Percentiles rank a stretch among this genome's conserved stretches.
Evolutionary conservation across 805 yeast species (phyloP).

Genomic region (Kockiozyma suomiensis): DNA sequence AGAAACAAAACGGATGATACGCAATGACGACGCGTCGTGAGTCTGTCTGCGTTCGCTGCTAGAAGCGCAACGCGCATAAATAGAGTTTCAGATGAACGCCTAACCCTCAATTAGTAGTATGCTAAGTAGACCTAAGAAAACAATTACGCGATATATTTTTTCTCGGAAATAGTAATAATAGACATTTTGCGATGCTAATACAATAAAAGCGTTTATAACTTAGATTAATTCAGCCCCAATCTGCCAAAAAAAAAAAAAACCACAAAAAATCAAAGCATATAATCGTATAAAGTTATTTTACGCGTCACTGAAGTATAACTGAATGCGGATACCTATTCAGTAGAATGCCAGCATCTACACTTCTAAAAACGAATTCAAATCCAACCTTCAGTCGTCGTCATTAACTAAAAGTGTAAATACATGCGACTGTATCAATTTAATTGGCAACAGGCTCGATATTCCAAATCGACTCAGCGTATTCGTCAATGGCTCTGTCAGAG

Average conservation of each 20-base stretch:
- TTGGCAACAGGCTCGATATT: conserved; percentile 68
- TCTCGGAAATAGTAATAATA: too few species aligned
- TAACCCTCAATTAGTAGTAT: conserved; percentile 41
- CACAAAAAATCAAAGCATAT: not conserved
- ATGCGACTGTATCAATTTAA: too few species aligned
- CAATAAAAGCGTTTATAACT: not conserved
- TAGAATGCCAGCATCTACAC: too few species aligned
- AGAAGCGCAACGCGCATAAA: not conserved
- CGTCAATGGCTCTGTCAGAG: conserved; percentile 87
- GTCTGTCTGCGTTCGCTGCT: not conserved
- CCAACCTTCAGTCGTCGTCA: too few species aligned
- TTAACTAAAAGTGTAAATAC: too few species aligned
- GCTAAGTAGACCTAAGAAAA: conserved; percentile 95
- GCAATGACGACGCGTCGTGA: conserved; percentile 4
- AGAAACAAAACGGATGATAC: not conserved
- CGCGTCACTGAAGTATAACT: not conserved
- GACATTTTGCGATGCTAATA: too few species aligned
- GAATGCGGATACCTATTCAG: not conserved
- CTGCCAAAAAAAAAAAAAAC: not conserved
- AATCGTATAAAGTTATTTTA: too few species aligned
- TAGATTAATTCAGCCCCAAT: not conserved
- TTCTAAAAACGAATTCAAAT: too few species aligned
- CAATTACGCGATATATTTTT: too few species aligned
- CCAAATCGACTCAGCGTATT: conserved; percentile 92
- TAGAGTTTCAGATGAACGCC: not conserved